Conservation (phyloP, 2,329 filamentous ascomycete genomes). For the Cryphonectria radicalis region DNA sequence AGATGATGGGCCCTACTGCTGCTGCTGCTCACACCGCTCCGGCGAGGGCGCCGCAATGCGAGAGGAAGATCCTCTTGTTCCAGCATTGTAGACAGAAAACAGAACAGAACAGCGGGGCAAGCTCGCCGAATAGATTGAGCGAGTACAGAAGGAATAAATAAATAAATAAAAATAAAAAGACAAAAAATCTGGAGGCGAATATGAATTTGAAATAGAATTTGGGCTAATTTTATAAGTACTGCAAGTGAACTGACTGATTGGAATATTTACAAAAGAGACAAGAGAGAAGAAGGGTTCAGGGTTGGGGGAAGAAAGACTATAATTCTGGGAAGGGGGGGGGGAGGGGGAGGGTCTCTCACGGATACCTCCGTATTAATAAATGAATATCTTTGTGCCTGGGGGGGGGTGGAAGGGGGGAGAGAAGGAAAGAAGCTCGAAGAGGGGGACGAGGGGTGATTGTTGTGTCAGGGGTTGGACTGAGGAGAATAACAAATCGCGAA, state of each 20-base stretch:
- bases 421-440: not conserved
- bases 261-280: not conserved
- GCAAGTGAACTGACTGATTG: not conserved
- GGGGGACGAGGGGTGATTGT: not conserved
- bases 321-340: not conserved
- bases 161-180: too few relatives aligned
- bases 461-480: not conserved
- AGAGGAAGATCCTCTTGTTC: constrained; percentile 55
- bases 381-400: not conserved
- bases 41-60: constrained; percentile 58
- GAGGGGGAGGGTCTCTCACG: not conserved
- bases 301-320: not conserved
- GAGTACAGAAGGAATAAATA: not conserved
- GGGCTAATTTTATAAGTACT: not conserved
- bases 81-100: constrained; percentile 37
- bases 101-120: not conserved
- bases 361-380: constrained; percentile 2
- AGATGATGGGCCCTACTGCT: constrained; percentile 25
- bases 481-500: not conserved
- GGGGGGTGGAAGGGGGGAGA: not conserved
- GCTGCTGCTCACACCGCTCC: constrained; percentile 40
- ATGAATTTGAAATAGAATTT: not conserved
- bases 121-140: not conserved
- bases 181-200: not conserved
- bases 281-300: not conserved